Percentiles rank a stretch among this genome's conserved stretches.
phyloP scores from a whole-genome alignment of 1,284 basidiomycete species.

The Ustilago hordei region DNA sequence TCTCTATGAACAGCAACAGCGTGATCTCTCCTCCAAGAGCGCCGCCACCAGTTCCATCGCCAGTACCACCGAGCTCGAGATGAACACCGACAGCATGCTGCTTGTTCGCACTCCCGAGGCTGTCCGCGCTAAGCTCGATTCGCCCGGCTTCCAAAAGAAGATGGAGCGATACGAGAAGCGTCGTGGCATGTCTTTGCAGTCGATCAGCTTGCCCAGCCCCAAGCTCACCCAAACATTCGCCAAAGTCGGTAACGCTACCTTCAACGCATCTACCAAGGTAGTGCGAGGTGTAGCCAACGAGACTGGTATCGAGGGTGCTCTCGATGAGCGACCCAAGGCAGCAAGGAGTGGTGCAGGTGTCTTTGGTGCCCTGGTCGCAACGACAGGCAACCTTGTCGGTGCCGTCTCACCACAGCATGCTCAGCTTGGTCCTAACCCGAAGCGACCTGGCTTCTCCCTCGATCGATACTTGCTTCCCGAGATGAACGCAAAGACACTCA shows the following conservation, averaged over 20 bases:
- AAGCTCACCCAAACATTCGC: conserved; percentile 48
- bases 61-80: conserved; percentile 38
- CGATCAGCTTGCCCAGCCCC: conserved; percentile 42
- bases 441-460: conserved; percentile 78
- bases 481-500: conserved; percentile 68
- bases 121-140: conserved; percentile 25
- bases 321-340: conserved; percentile 72
- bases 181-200: conserved; percentile 34
- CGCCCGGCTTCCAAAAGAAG: conserved; percentile 29
- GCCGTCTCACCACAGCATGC: conserved; percentile 67
- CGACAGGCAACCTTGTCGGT: conserved; percentile 75
- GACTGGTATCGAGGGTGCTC: conserved; percentile 60
- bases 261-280: conserved; percentile 47
- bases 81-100: conserved; percentile 15
- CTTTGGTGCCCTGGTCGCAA: conserved; percentile 80
- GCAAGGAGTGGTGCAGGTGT: conserved; percentile 77
- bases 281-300: conserved; percentile 62
- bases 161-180: conserved; percentile 38
- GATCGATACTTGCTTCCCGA: conserved; percentile 73
- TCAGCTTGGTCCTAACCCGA: conserved; percentile 76
- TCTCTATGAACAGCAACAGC: conserved; percentile 67
- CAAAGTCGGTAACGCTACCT: conserved; percentile 41
- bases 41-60: conserved; percentile 47
- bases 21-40: conserved; percentile 36
- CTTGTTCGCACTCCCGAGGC: conserved; percentile 23